Conservation (phyloP, 345 rosid species). For the Jatropha curcas region DNA sequence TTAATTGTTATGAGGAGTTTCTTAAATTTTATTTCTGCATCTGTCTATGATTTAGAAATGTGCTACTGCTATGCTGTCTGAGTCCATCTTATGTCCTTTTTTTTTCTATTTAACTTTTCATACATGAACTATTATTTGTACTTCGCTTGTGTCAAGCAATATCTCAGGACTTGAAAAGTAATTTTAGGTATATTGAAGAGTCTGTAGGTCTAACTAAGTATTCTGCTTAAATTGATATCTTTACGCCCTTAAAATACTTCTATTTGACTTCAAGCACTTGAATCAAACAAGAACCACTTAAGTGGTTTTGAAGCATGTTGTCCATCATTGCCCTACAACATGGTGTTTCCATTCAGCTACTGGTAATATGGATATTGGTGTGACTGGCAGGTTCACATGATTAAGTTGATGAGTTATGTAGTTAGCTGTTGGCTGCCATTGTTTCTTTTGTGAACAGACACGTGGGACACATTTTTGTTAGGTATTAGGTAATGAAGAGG, state of each 20-base stretch:
- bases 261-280: not conserved
- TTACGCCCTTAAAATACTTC: not conserved
- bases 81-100: not conserved
- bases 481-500: no score
- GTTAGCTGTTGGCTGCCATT: no score
- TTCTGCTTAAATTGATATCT: not conserved
- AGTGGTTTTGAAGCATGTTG: no score
- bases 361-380: not conserved
- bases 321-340: no score
- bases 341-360: no score
- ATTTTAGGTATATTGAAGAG: not conserved
- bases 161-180: not conserved
- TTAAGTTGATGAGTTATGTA: not conserved
- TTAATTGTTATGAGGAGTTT: not conserved
- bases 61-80: not conserved
- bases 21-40: not conserved
- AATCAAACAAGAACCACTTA: not conserved
- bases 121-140: not conserved
- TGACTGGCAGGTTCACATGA: constrained; percentile 4
- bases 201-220: not conserved
- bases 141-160: not conserved
- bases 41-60: not conserved
- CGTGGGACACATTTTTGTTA: no score
- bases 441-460: no score
- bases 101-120: not conserved